Percentiles rank a stretch among this genome's conserved stretches.
Evolutionary conservation across 768 basidiomycete genomes (phyloP).

Genomic region (Chalciporus piperatus): DNA sequence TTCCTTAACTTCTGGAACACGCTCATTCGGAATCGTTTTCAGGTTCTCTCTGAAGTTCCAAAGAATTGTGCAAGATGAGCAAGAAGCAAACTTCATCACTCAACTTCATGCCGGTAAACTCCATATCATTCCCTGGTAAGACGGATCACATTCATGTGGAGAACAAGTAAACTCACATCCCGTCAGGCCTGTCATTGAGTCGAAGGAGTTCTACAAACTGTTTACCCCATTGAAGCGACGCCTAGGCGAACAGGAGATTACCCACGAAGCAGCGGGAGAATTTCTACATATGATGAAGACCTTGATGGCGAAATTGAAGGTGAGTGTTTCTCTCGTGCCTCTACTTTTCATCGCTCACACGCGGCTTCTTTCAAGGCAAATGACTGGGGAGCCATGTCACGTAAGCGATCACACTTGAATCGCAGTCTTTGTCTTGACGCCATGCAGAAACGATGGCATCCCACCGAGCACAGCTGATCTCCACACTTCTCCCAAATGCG

Average conservation of each 20-base stretch:
- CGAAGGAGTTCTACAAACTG: slow-evolving; percentile 55
- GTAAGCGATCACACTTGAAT: slow-evolving; percentile 33
- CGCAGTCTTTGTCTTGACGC: background rate
- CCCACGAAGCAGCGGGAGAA: slow-evolving; percentile 49
- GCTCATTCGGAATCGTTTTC: background rate
- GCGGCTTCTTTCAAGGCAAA: slow-evolving; percentile 42
- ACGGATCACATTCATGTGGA: background rate
- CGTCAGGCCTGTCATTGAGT: slow-evolving; percentile 57
- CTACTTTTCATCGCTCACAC: background rate
- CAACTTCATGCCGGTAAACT: slow-evolving; percentile 54
- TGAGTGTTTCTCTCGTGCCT: slow-evolving; percentile 12
- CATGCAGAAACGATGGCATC: slow-evolving; percentile 45
- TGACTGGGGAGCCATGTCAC: slow-evolving; percentile 64
- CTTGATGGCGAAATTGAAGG: slow-evolving; percentile 67
- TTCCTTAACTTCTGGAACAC: background rate
- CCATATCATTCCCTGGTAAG: slow-evolving; percentile 57
- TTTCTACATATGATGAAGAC: slow-evolving; percentile 60
- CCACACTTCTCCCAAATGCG: slow-evolving; percentile 43
- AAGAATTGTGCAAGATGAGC: slow-evolving; percentile 59
- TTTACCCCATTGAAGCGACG: slow-evolving; percentile 46
- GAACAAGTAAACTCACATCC: background rate
- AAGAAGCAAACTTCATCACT: slow-evolving; percentile 61
- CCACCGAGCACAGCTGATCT: slow-evolving; percentile 45
- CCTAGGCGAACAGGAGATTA: slow-evolving; percentile 46
- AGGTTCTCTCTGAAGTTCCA: slow-evolving; percentile 59